Conservation (phyloP, 495 filamentous ascomycete genomes). For the Aspergillus sparsus region DNA sequence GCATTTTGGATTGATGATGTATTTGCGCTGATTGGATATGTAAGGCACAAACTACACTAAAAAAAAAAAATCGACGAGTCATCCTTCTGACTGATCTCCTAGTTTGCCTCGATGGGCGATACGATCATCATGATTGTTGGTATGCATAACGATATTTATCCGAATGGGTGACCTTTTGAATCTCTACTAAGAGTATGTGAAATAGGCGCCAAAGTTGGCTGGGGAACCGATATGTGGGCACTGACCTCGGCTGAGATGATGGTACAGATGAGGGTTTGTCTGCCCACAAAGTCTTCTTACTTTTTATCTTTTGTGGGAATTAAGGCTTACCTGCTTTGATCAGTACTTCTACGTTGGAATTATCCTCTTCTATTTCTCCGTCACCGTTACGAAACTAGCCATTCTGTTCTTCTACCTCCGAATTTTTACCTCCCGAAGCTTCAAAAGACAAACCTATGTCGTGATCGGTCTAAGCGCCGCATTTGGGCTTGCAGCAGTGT, state of each 20-base stretch:
- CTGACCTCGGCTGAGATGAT: neutral
- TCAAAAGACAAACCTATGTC: neutral
- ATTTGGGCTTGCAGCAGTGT: neutral
- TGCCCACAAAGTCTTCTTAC: neutral
- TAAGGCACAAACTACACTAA: neutral
- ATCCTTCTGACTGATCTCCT: neutral
- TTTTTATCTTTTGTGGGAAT: neutral
- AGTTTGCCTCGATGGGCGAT: constrained; percentile 8
- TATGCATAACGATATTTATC: neutral
- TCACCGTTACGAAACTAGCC: constrained; percentile 14
- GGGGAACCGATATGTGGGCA: constrained; percentile 17
- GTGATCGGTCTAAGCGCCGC: neutral
- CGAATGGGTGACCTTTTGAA: neutral
- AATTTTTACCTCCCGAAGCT: constrained; percentile 1
- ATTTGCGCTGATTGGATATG: neutral
- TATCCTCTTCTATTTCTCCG: constrained; percentile 11
- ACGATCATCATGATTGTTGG: constrained; percentile 8
- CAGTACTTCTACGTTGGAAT: constrained; percentile 14
- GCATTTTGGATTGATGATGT: constrained; percentile 11
- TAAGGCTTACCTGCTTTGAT: neutral
- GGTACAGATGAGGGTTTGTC: constrained; percentile 4
- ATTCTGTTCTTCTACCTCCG: constrained; percentile 22
- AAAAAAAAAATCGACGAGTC: too few species aligned
- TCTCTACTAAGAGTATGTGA: neutral
- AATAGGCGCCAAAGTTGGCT: constrained; percentile 1